Conservation (phyloP, 2,329 filamentous ascomycete genomes). For the Cordyceps javanica region DNA sequence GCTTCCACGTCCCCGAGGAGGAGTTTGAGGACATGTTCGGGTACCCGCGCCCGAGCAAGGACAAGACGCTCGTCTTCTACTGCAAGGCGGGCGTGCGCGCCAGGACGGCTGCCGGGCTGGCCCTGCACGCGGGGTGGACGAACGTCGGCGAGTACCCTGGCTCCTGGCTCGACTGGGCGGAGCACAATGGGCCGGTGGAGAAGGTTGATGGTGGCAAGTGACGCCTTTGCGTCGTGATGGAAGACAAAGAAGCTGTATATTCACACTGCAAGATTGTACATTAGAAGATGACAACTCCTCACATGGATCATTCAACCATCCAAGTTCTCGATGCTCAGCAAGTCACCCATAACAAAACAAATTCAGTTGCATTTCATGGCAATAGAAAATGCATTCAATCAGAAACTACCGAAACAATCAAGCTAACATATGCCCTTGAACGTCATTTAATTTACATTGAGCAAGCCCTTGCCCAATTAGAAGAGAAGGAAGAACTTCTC, state of each 20-base stretch:
- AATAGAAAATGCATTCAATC: neutral
- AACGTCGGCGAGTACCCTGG: conserved; percentile 67
- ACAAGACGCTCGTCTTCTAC: conserved; percentile 70
- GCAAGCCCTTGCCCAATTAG: neutral
- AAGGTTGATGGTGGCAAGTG: conserved; percentile 16
- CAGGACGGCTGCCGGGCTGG: conserved; percentile 68
- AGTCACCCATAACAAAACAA: too few relatives aligned
- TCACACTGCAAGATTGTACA: neutral
- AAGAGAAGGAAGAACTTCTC: conserved; percentile 16
- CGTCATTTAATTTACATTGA: neutral
- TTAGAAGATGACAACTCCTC: neutral
- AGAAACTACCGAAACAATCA: neutral
- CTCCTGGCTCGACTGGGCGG: conserved; percentile 78
- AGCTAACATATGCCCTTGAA: neutral
- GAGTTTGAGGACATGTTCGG: conserved; percentile 83
- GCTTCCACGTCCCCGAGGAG: conserved; percentile 65
- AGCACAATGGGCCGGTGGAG: conserved; percentile 55
- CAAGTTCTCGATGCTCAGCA: too few relatives aligned
- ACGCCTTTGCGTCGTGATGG: neutral
- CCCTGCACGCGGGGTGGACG: conserved; percentile 68
- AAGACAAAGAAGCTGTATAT: neutral
- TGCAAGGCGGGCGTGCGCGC: conserved; percentile 89
- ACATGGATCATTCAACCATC: neutral
- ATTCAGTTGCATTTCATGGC: too few relatives aligned
- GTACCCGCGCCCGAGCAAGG: conserved; percentile 57